Percentiles rank a stretch among this genome's conserved stretches.
These are phyloP conservation scores for Paratinospora sagittata DNA, from an alignment of 164 flowering plant species.

Conservation along the genomic window DNA sequence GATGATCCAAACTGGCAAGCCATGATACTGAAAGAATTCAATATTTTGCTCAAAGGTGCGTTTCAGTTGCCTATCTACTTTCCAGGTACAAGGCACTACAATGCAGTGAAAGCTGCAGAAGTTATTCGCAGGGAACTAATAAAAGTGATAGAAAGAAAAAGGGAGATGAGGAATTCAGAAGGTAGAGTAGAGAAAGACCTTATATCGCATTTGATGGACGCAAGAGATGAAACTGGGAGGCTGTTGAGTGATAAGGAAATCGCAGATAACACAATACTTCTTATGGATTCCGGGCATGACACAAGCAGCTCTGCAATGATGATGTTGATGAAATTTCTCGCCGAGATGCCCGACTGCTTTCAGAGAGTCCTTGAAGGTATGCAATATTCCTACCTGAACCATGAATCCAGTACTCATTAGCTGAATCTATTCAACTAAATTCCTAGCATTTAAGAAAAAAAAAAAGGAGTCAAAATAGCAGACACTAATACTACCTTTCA, in stretches of 20 bases:
- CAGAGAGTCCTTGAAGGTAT: constrained; percentile 16
- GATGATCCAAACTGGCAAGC: constrained; percentile 5
- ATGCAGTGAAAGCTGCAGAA: constrained; percentile 14
- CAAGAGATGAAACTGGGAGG: constrained; percentile 12
- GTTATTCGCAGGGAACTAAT: constrained; percentile 13
- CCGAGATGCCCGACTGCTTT: constrained; percentile 17
- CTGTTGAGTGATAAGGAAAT: constrained; percentile 18
- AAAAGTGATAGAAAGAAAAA: constrained; percentile 11
- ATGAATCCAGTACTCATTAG: not conserved
- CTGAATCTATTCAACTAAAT: too few relatives aligned
- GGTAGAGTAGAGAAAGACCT: constrained; percentile 12
- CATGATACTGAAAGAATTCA: constrained; percentile 18
- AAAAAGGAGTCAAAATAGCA: too few relatives aligned
- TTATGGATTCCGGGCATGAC: constrained; percentile 22
- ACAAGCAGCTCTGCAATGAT: constrained; percentile 18
- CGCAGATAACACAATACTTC: constrained; percentile 15
- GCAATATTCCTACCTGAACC: not conserved
- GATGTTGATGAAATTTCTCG: constrained; percentile 20
- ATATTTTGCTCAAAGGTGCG: constrained; percentile 14
- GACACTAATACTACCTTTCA: not conserved
- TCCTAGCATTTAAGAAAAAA: too few relatives aligned
- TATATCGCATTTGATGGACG: constrained; percentile 17
- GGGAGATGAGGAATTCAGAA: not conserved
- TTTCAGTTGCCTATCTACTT: constrained; percentile 16
- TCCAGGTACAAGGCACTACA: constrained; percentile 18